A percentile compares a stretch with the other conserved stretches of the same genome.
Evolutionary conservation across 306 rosid species (phyloP).

Genomic region (Canavalia gladiata): DNA sequence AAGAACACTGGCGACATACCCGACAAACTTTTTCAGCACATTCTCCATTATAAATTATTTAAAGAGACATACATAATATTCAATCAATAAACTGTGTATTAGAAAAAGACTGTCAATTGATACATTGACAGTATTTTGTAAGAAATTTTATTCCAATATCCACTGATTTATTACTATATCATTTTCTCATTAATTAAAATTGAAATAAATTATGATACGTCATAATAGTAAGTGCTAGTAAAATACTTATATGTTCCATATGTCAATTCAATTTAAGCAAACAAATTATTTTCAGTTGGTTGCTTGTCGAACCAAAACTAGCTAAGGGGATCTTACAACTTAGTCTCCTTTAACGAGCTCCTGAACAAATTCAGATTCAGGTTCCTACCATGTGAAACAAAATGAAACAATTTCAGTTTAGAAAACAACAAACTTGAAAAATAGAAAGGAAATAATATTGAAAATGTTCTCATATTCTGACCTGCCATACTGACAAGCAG

Average conservation of each 20-base stretch:
- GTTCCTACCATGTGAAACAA: constrained; percentile 60
- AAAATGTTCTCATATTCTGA: constrained; percentile 47
- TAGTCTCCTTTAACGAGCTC: constrained; percentile 54
- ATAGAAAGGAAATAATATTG: background rate
- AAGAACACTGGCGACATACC: background rate
- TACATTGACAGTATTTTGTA: background rate
- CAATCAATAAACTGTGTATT: background rate
- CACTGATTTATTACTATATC: background rate
- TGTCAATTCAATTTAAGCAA: background rate
- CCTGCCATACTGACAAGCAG: constrained; percentile 65
- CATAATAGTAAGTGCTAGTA: background rate
- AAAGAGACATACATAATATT: background rate
- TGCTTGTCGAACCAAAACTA: constrained; percentile 17
- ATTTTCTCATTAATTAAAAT: background rate
- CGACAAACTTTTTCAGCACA: background rate
- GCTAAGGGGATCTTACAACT: constrained; percentile 61
- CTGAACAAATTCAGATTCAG: constrained; percentile 72
- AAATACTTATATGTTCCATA: background rate
- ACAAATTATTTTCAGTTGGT: constrained; percentile 33
- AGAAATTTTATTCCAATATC: background rate
- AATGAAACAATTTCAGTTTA: constrained; percentile 35
- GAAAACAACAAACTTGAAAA: background rate
- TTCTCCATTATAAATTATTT: background rate
- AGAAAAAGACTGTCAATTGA: background rate
- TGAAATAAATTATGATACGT: background rate